phyloP scores from a whole-genome alignment of 495 filamentous ascomycete species.

The Sphaerosporella brunnea region DNA sequence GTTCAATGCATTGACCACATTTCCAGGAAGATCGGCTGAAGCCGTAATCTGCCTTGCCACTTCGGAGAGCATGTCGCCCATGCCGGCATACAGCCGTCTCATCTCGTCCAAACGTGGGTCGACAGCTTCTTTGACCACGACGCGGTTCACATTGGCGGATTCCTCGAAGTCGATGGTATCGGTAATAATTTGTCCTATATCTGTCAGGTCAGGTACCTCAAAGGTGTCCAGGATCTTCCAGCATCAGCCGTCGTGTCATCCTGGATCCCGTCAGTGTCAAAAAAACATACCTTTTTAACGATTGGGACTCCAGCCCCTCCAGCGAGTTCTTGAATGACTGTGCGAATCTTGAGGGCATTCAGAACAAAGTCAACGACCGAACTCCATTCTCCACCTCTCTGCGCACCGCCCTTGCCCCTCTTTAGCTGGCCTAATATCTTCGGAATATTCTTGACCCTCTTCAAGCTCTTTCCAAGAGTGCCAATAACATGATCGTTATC shows the following conservation, averaged over 20 bases:
- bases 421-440: constrained; percentile 20
- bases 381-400: constrained; percentile 18
- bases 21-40: constrained; percentile 37
- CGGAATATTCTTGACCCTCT: constrained; percentile 58
- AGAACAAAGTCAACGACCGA: constrained; percentile 39
- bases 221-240: constrained; percentile 13
- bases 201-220: constrained; percentile 33
- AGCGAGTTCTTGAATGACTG: constrained; percentile 43
- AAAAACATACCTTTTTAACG: constrained; percentile 35
- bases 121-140: constrained; percentile 53
- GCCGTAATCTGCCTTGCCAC: constrained; percentile 44
- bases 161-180: constrained; percentile 68
- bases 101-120: constrained; percentile 61
- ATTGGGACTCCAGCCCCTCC: constrained; percentile 40
- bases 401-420: constrained; percentile 14
- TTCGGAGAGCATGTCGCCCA: constrained; percentile 51
- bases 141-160: constrained; percentile 54
- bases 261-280: too few relatives aligned
- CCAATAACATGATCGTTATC: constrained; percentile 44
- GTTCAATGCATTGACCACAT: constrained; percentile 46
- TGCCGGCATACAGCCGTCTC: constrained; percentile 58
- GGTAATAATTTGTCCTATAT: constrained; percentile 51
- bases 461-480: constrained; percentile 44
- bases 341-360: constrained; percentile 49
- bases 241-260: too few relatives aligned